Evolutionary conservation across 805 yeast species (phyloP).

Genomic region (Sugiyamaella americana): DNA sequence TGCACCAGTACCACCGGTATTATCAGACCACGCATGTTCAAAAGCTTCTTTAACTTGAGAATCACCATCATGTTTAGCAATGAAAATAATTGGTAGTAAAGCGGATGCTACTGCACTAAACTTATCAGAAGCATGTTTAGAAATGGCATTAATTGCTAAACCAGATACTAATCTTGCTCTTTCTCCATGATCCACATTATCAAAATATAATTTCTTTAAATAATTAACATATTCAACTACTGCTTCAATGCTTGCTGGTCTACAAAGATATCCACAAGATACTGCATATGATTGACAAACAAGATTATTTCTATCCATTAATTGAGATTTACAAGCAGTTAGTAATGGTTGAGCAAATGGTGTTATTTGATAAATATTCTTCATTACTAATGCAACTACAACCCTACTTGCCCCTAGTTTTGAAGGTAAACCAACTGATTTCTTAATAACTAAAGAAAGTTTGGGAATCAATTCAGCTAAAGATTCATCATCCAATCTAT

Average conservation of each 20-base stretch:
- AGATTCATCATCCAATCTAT: conserved; percentile 45
- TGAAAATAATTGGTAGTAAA: conserved; percentile 70
- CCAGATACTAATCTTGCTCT: conserved; percentile 49
- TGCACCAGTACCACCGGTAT: conserved; percentile 68
- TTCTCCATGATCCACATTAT: conserved; percentile 41
- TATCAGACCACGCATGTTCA: conserved; percentile 68
- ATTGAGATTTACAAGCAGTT: conserved; percentile 49
- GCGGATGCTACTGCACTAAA: conserved; percentile 56
- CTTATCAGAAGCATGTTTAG: conserved; percentile 61
- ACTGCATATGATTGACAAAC: conserved; percentile 71
- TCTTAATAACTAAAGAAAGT: conserved; percentile 52
- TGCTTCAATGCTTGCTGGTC: conserved; percentile 37
- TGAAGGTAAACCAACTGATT: conserved; percentile 83
- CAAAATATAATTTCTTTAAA: conserved; percentile 55
- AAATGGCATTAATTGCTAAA: conserved; percentile 56
- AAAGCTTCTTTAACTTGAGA: conserved; percentile 44
- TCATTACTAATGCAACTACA: conserved; percentile 54
- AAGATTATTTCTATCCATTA: conserved; percentile 65
- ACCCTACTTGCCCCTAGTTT: conserved; percentile 79
- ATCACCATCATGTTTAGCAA: conserved; percentile 65
- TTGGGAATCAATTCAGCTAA: conserved; percentile 45
- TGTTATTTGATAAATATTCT: conserved; percentile 42
- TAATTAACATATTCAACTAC: conserved; percentile 49
- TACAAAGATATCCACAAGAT: conserved; percentile 71
- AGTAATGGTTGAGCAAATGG: conserved; percentile 60